phyloP scores from a whole-genome alignment of 2,329 filamentous ascomycete species.

The Claviceps sp. region DNA sequence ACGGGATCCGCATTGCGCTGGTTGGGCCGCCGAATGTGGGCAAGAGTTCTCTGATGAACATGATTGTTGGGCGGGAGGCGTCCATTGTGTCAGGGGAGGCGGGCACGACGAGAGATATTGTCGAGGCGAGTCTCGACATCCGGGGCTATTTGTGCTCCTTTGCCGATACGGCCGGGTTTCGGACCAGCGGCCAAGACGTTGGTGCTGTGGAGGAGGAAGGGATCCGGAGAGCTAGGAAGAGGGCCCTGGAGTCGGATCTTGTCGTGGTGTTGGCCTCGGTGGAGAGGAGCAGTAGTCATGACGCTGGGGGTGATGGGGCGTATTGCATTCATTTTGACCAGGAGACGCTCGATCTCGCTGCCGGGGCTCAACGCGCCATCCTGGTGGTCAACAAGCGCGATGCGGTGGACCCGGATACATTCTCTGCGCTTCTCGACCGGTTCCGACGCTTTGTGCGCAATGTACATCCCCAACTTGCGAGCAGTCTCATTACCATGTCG shows the following conservation, averaged over 20 bases:
- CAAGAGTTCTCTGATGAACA: conserved; percentile 87
- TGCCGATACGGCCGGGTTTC: conserved; percentile 85
- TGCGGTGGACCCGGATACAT: conserved; percentile 20
- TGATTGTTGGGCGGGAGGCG: conserved; percentile 79
- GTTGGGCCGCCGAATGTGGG: conserved; percentile 88
- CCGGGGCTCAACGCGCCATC: conserved; percentile 32
- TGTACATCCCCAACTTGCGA: conserved; percentile 13
- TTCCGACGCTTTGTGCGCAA: conserved; percentile 20
- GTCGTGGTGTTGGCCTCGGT: conserved; percentile 70
- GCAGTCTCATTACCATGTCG: conserved; percentile 43
- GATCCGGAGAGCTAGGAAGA: conserved; percentile 71
- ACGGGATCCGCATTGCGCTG: conserved; percentile 74
- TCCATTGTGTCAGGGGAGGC: conserved; percentile 90
- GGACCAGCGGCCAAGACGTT: conserved; percentile 37
- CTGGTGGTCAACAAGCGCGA: conserved; percentile 54
- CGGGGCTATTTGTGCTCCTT: conserved; percentile 86
- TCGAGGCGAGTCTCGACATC: conserved; percentile 83
- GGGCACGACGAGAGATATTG: conserved; percentile 85
- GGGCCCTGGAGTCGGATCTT: conserved; percentile 72
- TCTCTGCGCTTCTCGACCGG: conserved; percentile 24
- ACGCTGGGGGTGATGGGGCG: conserved; percentile 13
- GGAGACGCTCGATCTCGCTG: conserved; percentile 42
- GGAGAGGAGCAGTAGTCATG: conserved; percentile 28
- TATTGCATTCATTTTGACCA: conserved; percentile 35
- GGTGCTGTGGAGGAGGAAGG: conserved; percentile 78